Evolutionary conservation across 2,329 filamentous ascomycete genomes (phyloP).

Genomic region (Curvularia eragrostidis): DNA sequence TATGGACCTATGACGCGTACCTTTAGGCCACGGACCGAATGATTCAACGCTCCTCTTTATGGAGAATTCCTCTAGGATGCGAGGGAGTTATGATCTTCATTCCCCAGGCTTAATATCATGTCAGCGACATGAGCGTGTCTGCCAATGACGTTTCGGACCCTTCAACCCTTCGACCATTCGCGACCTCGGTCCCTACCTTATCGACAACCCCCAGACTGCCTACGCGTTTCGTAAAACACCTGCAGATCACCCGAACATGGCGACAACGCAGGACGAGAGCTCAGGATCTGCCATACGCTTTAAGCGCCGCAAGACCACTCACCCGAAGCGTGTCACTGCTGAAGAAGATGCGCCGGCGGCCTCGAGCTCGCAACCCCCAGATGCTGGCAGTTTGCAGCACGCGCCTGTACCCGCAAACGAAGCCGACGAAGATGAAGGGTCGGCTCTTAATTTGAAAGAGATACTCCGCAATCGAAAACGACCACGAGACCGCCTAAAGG

Average conservation of each 20-base stretch:
- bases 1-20: neutral
- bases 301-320: slow-evolving; percentile 43
- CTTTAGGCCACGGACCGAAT: neutral
- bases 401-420: slow-evolving; percentile 16
- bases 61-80: neutral
- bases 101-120: neutral
- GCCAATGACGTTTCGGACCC: slow-evolving; percentile 11
- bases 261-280: slow-evolving; percentile 21
- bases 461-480: slow-evolving; percentile 43
- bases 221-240: slow-evolving; percentile 3
- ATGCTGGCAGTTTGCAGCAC: slow-evolving; percentile 13
- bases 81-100: neutral
- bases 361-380: slow-evolving; percentile 12
- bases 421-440: slow-evolving; percentile 26
- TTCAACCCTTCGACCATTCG: slow-evolving; percentile 2
- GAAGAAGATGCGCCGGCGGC: slow-evolving; percentile 20
- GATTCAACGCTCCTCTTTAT: neutral
- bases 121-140: neutral
- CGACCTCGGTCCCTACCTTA: slow-evolving; percentile 6
- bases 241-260: slow-evolving; percentile 20
- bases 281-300: slow-evolving; percentile 33
- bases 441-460: slow-evolving; percentile 36
- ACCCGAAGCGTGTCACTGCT: slow-evolving; percentile 31
- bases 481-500: slow-evolving; percentile 33
- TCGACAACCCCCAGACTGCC: neutral